These are phyloP conservation scores for Globisporangium nunn DNA, from an alignment of 352 stramenopile genomes.

Conservation along the genomic window DNA sequence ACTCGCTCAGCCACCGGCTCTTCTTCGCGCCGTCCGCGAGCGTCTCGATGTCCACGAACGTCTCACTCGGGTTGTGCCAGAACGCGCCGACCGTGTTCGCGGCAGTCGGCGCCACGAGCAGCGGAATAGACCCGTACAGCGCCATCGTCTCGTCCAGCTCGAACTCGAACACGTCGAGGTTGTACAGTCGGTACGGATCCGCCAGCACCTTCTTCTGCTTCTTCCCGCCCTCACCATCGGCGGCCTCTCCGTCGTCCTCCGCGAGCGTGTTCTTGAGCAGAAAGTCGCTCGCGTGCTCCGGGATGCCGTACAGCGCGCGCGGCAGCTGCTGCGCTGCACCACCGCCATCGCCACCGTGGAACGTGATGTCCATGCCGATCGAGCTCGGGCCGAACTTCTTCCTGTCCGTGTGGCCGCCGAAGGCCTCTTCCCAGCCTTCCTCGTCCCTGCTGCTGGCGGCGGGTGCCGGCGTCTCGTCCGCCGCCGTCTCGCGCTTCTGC, in stretches of 20 bases:
- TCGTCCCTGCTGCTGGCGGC: conserved; percentile 44
- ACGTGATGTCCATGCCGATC: conserved; percentile 95
- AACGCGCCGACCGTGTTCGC: conserved; percentile 92
- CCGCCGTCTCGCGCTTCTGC: conserved; percentile 46
- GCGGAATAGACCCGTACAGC: conserved; percentile 91
- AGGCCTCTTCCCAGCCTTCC: conserved; percentile 93
- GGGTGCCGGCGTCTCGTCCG: conserved; percentile 3
- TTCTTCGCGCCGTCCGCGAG: conserved; percentile 38
- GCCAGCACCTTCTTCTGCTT: conserved; percentile 23
- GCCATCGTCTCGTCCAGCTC: conserved; percentile 98
- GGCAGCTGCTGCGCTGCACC: conserved; percentile 13
- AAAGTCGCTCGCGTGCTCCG: conserved; percentile 95
- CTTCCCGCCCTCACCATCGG: not conserved
- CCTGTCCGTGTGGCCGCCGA: conserved; percentile 88
- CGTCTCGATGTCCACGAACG: conserved; percentile 95
- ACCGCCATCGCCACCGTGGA: conserved; percentile 30
- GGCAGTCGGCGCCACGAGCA: conserved; percentile 61
- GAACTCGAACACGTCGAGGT: conserved; percentile 99
- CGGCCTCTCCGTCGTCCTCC: conserved; percentile 15
- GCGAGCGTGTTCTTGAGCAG: conserved; percentile 88
- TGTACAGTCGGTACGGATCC: conserved; percentile 99
- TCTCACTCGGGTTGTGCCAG: conserved; percentile 99
- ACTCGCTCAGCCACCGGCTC: conserved; percentile 94
- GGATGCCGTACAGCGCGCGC: conserved; percentile 93
- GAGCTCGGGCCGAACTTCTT: conserved; percentile 87